Conservation (phyloP, 2,329 filamentous ascomycete genomes). For the Fusarium anthophilum region DNA sequence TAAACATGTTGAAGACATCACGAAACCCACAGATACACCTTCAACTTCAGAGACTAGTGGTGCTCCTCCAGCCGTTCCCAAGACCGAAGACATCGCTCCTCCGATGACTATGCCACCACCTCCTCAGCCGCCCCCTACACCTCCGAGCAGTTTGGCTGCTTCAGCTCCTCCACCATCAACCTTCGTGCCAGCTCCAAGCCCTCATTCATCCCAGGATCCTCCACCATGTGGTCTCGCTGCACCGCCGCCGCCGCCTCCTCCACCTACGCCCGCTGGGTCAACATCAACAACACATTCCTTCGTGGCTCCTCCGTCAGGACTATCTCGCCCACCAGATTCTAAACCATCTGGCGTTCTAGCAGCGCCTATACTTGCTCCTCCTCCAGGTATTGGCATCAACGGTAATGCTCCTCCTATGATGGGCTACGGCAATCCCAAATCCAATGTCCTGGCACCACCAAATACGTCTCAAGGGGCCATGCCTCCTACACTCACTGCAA, state of each 20-base stretch:
- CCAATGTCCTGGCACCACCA: constrained; percentile 57
- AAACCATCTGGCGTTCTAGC: constrained; percentile 50
- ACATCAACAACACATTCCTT: constrained; percentile 8
- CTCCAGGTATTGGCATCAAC: constrained; percentile 44
- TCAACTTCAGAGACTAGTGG: background rate
- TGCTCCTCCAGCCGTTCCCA: background rate
- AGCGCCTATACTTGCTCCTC: constrained; percentile 51
- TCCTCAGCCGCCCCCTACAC: constrained; percentile 27
- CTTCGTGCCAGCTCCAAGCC: constrained; percentile 22
- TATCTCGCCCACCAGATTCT: constrained; percentile 38
- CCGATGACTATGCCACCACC: constrained; percentile 39
- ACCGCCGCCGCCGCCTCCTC: constrained; percentile 21
- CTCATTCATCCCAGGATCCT: constrained; percentile 23
- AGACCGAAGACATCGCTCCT: constrained; percentile 18
- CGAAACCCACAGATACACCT: constrained; percentile 1
- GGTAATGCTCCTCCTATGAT: constrained; percentile 38
- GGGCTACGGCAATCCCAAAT: constrained; percentile 49
- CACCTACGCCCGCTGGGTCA: background rate
- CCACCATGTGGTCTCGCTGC: constrained; percentile 34
- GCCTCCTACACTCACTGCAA: constrained; percentile 29
- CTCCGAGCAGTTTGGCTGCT: constrained; percentile 31
- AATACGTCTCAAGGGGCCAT: constrained; percentile 49
- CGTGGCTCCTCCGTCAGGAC: constrained; percentile 35
- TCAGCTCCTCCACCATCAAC: constrained; percentile 21
- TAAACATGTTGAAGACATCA: constrained; percentile 7